phyloP scores from a whole-genome alignment of 441 rosid genomes.

The Eruca vesicaria region DNA sequence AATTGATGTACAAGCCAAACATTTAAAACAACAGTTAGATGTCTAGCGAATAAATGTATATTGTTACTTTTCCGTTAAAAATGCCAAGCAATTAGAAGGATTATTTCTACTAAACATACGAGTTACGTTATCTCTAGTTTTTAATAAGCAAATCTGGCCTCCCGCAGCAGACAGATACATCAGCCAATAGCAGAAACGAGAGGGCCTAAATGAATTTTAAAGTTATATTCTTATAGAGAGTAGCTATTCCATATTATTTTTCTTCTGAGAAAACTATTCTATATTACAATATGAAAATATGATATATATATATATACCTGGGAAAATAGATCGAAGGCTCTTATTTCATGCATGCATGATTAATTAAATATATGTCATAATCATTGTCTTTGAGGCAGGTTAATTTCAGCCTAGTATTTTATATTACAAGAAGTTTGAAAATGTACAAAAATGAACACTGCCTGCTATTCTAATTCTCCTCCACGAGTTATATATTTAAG shows the following conservation, averaged over 20 bases:
- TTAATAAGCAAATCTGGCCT: neutral
- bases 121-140: neutral
- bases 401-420: neutral
- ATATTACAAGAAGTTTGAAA: neutral
- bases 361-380: neutral
- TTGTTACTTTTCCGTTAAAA: neutral
- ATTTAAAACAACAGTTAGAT: neutral
- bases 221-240: no score
- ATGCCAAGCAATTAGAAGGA: neutral
- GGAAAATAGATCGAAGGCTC: neutral
- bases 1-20: neutral
- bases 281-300: neutral
- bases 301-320: neutral
- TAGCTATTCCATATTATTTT: no score
- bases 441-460: neutral
- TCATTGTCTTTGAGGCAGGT: neutral
- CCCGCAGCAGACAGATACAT: no score
- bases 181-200: no score
- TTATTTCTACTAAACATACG: neutral
- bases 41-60: neutral
- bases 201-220: no score
- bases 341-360: neutral
- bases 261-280: neutral
- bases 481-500: neutral
- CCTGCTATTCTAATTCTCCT: neutral